Base-by-base conservation (phyloP, 2,329 filamentous ascomycete species). In the Neophaeococcomyces aloes region DNA sequence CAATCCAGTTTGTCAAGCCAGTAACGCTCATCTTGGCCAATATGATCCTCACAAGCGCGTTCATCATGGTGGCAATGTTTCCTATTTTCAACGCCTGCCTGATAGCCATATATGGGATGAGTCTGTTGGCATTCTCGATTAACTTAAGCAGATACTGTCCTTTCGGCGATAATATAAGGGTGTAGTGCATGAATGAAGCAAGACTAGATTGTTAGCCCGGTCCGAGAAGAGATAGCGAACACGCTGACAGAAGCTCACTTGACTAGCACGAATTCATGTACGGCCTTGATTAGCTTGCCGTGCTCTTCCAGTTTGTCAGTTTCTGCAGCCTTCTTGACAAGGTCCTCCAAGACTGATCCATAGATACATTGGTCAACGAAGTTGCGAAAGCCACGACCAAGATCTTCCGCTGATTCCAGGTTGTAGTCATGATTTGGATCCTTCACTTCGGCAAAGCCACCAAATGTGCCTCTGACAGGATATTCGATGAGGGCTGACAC, bases 31-130 rank as follows among this genome's bases (percentile, higher is more conserved):
- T 66, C 63, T 91, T 91, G n/a, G 83, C 79, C 11, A 91, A 69
- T 13, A 88, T 69, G 13, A 89, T 65, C 42, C 71, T 74, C 59
- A 84, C 72, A 72, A 89, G 79, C 46, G 73, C 83, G 55, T 74
- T 83, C 44, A 89, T 79, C 84, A 91, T 88, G 15, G 78, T 83
- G 1, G 83, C 83, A 0, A 83, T 83, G 57, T 89, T 91, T 4
- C 84, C 81, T 11, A 88, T 72, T 31, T 78, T 76, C 3, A 91
- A 65, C 0, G 83, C 86, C 59, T 88, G 82, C 47, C 79, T 74
- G 39, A 88, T 70, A 50, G 86, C 67, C 32, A 74, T 70, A 58
- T 87, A 89, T 0, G 84, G 84, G 0, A 86, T 64, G 44, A 88
- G 67, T 44, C 73, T 76, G 60, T 88, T 79, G 8, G 81, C 70